phyloP scores from a whole-genome alignment of 768 basidiomycete species.

The Boletellus sp. region DNA sequence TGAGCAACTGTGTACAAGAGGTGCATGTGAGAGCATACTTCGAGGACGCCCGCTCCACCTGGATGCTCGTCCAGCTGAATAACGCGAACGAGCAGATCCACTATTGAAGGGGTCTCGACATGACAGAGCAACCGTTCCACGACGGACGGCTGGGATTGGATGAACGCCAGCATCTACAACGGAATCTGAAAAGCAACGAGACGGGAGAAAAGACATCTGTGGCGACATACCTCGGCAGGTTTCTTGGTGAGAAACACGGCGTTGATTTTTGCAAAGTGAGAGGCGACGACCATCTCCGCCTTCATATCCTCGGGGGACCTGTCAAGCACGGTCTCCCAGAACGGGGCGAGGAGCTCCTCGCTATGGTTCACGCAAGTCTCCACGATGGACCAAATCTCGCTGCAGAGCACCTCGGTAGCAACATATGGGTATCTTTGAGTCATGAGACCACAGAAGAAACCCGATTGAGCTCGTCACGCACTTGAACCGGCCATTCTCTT shows the following conservation, averaged over 20 bases:
- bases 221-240: slow-evolving; percentile 71
- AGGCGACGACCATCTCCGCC: slow-evolving; percentile 80
- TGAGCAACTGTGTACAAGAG: slow-evolving; percentile 27
- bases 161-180: slow-evolving; percentile 86
- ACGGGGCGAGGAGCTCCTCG: slow-evolving; percentile 72
- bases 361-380: slow-evolving; percentile 78
- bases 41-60: slow-evolving; percentile 76
- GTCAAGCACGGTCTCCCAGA: slow-evolving; percentile 89
- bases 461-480: slow-evolving; percentile 37
- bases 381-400: slow-evolving; percentile 93
- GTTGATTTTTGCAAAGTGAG: slow-evolving; percentile 94
- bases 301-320: slow-evolving; percentile 82
- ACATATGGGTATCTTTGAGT: slow-evolving; percentile 79
- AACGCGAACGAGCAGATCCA: slow-evolving; percentile 87
- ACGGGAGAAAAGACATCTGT: slow-evolving; percentile 7
- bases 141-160: slow-evolving; percentile 76
- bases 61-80: slow-evolving; percentile 86
- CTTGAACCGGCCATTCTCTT: slow-evolving; percentile 79
- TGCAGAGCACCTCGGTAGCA: slow-evolving; percentile 91
- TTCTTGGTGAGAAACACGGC: slow-evolving; percentile 84
- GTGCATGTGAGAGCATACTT: slow-evolving; percentile 57
- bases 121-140: slow-evolving; percentile 81
- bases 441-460: slow-evolving; percentile 7
- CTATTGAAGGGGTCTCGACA: slow-evolving; percentile 85
- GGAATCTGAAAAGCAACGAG: slow-evolving; percentile 13